Evolutionary conservation across 768 basidiomycete species (phyloP).

Genomic region (Crassisporium funariophilum): DNA sequence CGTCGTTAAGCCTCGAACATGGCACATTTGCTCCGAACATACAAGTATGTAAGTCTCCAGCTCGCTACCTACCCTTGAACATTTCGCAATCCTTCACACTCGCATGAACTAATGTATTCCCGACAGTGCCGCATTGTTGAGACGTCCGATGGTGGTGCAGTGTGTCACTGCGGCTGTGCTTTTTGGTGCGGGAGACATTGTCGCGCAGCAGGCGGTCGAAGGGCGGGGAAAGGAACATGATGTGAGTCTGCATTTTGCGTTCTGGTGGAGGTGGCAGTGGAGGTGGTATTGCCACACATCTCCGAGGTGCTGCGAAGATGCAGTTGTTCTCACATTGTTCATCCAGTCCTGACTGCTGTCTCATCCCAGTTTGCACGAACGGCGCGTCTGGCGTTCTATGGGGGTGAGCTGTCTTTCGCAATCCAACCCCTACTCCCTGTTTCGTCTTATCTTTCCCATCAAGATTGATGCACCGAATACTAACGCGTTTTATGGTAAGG

Average conservation of each 20-base stretch:
- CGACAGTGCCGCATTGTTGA: conserved; percentile 58
- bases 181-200: conserved; percentile 75
- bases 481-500: conserved; percentile 36
- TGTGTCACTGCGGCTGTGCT: conserved; percentile 65
- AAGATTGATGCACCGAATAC: not conserved
- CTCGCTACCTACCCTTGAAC: not conserved
- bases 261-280: too few species aligned
- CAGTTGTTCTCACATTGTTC: not conserved
- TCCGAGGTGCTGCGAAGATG: too few species aligned
- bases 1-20: too few species aligned
- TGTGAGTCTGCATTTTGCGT: too few species aligned
- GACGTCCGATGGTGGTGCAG: conserved; percentile 64
- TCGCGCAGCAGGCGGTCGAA: conserved; percentile 88
- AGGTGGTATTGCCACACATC: not conserved
- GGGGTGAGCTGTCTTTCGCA: too few species aligned
- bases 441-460: not conserved
- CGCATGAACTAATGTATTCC: not conserved
- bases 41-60: conserved; percentile 34
- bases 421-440: too few species aligned
- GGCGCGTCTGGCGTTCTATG: conserved; percentile 68
- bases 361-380: conserved; percentile 54
- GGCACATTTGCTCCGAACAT: conserved; percentile 38
- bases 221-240: conserved; percentile 73
- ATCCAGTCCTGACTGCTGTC: conserved; percentile 1
- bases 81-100: not conserved